Base-by-base conservation (phyloP, 805 yeast species). In the Blastobotrys americana region DNA sequence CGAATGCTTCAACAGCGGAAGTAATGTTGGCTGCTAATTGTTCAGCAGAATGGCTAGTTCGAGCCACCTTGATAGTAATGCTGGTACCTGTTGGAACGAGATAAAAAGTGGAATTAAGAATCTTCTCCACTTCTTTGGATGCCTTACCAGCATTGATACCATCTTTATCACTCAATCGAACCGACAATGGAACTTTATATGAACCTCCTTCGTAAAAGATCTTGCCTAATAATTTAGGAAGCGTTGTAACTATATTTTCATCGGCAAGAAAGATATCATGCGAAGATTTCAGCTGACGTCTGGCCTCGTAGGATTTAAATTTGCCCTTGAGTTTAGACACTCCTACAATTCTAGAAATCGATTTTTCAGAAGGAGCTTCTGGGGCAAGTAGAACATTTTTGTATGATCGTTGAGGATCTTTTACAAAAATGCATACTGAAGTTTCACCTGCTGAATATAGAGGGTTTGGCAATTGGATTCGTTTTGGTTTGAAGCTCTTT, bases 221-320 rank as follows among this genome's bases (percentile, higher is more conserved):
- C 66, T 85, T 84, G 45, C 97, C 96, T 52, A 93, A 69, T 31
- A 84, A 66, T 55, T 80, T 78, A 39, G 98, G 98, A 65, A 93
- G 72, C 48, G 84, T 70, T 22, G 88, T 78, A 43, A 87, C 71
- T 38, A 90, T 70, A 31, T 82, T 80, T 50, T 88, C 96, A 66
- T 93, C 98, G 43, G 86, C 81, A 36, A 93, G 60, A 63, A 93
- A 85, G 49, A 87, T 53, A 56, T 88, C 95, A 60, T 76, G 84
- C 47, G 77, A 79, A 13, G 71, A 62, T 36, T 73, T 65, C 48
- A 93, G 76, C 50, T 79, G 81, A 62, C 97, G 80, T 63, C 88
- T 80, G 48, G 88, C 81, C 65, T 93, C 97, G 57, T 69, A 93
- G n/a, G 85, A 77, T 67, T 87, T 87, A 72, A 79, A 90, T 49